phyloP scores from a whole-genome alignment of 2,329 filamentous ascomycete species.

The Aureobasidium sp. region DNA sequence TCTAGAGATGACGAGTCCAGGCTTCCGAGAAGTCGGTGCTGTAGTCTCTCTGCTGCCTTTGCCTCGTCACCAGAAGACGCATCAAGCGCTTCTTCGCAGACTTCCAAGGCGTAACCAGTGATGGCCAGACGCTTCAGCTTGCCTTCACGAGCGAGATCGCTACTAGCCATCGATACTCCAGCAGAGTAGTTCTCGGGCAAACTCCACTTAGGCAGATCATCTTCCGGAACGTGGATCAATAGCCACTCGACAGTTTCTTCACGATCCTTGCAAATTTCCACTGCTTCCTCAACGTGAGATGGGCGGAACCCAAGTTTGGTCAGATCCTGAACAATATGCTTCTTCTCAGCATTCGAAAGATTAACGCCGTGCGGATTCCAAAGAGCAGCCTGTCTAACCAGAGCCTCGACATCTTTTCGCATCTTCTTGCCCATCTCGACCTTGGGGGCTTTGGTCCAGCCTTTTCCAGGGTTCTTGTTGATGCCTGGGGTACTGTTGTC shows the following conservation, averaged over 20 bases:
- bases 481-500: constrained; percentile 34
- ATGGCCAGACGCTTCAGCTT: constrained; percentile 73
- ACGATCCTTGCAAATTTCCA: constrained; percentile 76
- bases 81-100: constrained; percentile 72
- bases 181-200: constrained; percentile 86
- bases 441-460: constrained; percentile 78
- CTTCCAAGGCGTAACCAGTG: constrained; percentile 75
- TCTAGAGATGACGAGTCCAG: constrained; percentile 16
- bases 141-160: constrained; percentile 70
- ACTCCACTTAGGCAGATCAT: constrained; percentile 88
- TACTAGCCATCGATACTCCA: constrained; percentile 76
- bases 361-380: constrained; percentile 78
- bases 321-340: constrained; percentile 62
- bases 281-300: constrained; percentile 83
- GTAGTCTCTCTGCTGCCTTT: constrained; percentile 69
- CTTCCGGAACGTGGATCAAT: constrained; percentile 91
- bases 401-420: constrained; percentile 65
- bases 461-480: constrained; percentile 39
- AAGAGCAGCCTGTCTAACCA: constrained; percentile 67
- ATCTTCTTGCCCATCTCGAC: constrained; percentile 87
- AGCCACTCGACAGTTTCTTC: constrained; percentile 95
- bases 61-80: constrained; percentile 63
- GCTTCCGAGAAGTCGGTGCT: constrained; percentile 51
- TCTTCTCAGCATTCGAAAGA: constrained; percentile 51
- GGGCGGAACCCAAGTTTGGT: constrained; percentile 71